phyloP scores from a whole-genome alignment of 495 filamentous ascomycete species.

The Penicillium pancosmium region DNA sequence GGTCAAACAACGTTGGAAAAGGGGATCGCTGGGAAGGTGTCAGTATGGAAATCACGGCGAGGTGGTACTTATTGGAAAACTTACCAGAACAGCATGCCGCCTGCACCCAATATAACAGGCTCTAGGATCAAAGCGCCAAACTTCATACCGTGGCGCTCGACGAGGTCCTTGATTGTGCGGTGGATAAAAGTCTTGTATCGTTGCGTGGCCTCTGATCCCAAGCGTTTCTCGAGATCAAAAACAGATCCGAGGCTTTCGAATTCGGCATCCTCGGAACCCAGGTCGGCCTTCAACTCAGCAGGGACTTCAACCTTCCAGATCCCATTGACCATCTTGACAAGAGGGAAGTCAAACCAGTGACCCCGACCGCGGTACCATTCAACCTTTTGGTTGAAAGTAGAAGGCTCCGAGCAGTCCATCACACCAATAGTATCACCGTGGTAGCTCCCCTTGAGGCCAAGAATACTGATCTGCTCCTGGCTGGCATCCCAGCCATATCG shows the following conservation, averaged over 20 bases:
- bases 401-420: conserved; percentile 78
- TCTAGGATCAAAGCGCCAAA: conserved; percentile 78
- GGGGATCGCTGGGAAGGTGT: conserved; percentile 59
- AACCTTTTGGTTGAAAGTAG: conserved; percentile 71
- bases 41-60: conserved; percentile 3
- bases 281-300: conserved; percentile 40
- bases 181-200: conserved; percentile 62
- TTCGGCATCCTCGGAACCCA: conserved; percentile 44
- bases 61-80: conserved; percentile 18
- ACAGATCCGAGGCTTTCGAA: conserved; percentile 58
- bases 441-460: conserved; percentile 76
- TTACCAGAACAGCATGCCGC: conserved; percentile 76
- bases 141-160: conserved; percentile 55
- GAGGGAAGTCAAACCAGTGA: conserved; percentile 75
- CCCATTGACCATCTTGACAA: conserved; percentile 63
- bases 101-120: conserved; percentile 74
- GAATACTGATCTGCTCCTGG: conserved; percentile 58
- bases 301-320: conserved; percentile 64
- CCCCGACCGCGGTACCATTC: conserved; percentile 78
- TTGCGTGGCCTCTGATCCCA: conserved; percentile 38
- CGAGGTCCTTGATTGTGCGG: conserved; percentile 50
- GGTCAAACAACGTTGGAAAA: conserved; percentile 71
- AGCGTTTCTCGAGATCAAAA: conserved; percentile 60
- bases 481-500: conserved; percentile 65
- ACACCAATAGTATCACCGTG: conserved; percentile 82